Evolutionary conservation across 768 basidiomycete species (phyloP), one percentile per base, ranked within the genome.

Genomic region (Porpolomopsis calyptriformis): DNA sequence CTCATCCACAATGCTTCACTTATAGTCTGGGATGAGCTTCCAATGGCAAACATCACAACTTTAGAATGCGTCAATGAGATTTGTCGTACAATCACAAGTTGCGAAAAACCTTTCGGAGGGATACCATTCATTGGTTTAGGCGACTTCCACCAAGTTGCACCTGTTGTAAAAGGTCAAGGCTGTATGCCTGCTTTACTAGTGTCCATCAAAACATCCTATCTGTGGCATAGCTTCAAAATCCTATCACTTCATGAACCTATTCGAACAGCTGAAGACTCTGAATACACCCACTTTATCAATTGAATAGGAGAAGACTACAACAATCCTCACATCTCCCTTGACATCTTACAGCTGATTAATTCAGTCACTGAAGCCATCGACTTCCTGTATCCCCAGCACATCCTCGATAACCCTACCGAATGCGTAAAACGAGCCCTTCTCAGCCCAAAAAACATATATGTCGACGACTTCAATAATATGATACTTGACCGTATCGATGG

Each of bases 11-110:
- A 60, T 18, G 55, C 65, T 0, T 33, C 54, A 1, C 43, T 63
- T 0, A 58, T 70, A 18, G 58, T 66, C 2, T 70, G 68, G 65
- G 70, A 72, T 53, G 69, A 72, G 52, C 60, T 64, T 3, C 69
- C 70, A 1, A 68, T 68, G 64, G 64, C 62, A 12, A 66, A 70
- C 40, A 53, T 48, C 20, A 59, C 65, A 0, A 64, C 62, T 0
- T 43, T 67, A 0, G 41, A 49, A 8, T 67, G 66, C 45, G 60
- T 69, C 8, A 62, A 70, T 34, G 61, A 64, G 12, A 52, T 59
- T 0, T 61, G 58, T 23, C 57, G 58, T 4, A 50, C 50, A 5
- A 51, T 64, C 22, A 64, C 56, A 55, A 36, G 50, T 3, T 60
- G 19, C 9, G 45, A 60, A 34, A 31, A 47, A 11, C 62, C 61